Percentiles rank a stretch among this genome's conserved stretches.
Conservation (phyloP, 1,139 yeast genomes). For the Candida labiduridarum region DNA sequence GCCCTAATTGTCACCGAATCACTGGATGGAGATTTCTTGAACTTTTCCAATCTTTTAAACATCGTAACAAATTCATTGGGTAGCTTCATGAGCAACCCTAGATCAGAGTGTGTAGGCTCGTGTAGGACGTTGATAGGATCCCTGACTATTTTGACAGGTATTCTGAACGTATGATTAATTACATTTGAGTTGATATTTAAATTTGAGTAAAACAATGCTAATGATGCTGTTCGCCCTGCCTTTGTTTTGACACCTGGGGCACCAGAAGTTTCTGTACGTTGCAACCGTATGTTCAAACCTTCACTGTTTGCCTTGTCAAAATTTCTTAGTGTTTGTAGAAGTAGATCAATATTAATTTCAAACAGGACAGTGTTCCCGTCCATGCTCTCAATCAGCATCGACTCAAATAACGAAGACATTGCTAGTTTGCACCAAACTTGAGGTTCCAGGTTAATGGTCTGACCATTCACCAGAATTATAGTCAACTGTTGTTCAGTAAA, state of each 20-base stretch:
- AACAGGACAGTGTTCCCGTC: slow-evolving; percentile 52
- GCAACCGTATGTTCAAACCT: slow-evolving; percentile 54
- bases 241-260: slow-evolving; percentile 25
- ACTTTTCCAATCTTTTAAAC: slow-evolving; percentile 59
- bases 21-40: slow-evolving; percentile 38
- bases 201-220: slow-evolving; percentile 53
- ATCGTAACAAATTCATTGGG: slow-evolving; percentile 50
- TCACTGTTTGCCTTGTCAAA: slow-evolving; percentile 56
- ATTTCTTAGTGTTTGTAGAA: slow-evolving; percentile 54
- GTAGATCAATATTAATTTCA: slow-evolving; percentile 58
- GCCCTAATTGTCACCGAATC: slow-evolving; percentile 39
- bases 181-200: slow-evolving; percentile 32
- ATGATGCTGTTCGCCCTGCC: slow-evolving; percentile 48
- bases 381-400: slow-evolving; percentile 48
- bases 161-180: slow-evolving; percentile 59
- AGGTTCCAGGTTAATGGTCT: slow-evolving; percentile 51
- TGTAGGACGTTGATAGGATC: slow-evolving; percentile 42
- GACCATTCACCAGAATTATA: slow-evolving; percentile 49
- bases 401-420: slow-evolving; percentile 46
- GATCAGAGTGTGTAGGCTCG: slow-evolving; percentile 52
- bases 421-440: slow-evolving; percentile 63
- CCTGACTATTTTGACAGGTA: slow-evolving; percentile 58
- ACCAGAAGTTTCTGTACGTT: slow-evolving; percentile 42
- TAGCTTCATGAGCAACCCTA: slow-evolving; percentile 53
- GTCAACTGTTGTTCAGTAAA: slow-evolving; percentile 50